Percentiles rank a stretch among this genome's conserved stretches.
phyloP scores from a whole-genome alignment of 108 stramenopile species.

The Schizochytrium sp. region DNA sequence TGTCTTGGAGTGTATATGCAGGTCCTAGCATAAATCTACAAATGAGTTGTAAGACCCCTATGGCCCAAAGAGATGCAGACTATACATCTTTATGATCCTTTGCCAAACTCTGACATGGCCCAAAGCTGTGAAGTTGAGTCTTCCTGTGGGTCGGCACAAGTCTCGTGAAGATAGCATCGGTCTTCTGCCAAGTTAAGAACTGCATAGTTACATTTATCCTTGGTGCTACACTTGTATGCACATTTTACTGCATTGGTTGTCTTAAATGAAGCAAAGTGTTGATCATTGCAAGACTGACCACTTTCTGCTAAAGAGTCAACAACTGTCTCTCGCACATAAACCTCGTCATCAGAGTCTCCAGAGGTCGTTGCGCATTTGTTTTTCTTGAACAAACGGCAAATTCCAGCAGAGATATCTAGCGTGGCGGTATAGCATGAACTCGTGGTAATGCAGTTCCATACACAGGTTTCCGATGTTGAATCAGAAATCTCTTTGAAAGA shows the following conservation, averaged over 20 bases:
- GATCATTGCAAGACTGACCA: neutral
- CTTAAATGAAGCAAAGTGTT: neutral
- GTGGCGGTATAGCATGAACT: neutral
- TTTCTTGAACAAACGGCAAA: neutral
- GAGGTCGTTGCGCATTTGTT: neutral
- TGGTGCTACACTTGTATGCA: neutral
- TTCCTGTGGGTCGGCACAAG: neutral
- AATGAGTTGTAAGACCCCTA: no score
- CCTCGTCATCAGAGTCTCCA: neutral
- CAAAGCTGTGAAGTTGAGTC: neutral
- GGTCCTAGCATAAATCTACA: no score
- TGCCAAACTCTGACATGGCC: slow-evolving; percentile 4
- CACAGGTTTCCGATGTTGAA: neutral
- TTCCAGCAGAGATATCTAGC: neutral
- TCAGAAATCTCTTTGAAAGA: neutral
- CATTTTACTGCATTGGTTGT: neutral
- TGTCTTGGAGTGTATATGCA: no score
- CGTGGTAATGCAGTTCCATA: neutral
- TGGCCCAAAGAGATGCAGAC: no score
- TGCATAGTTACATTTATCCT: neutral
- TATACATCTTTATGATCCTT: neutral
- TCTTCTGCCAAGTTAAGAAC: neutral
- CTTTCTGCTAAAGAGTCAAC: neutral
- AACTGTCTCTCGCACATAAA: neutral
- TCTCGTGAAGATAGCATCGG: neutral